A percentile compares a stretch with the other conserved stretches of the same genome.
phyloP scores from a whole-genome alignment of 2,329 filamentous ascomycete species.

The Fusarium nisikadoi region DNA sequence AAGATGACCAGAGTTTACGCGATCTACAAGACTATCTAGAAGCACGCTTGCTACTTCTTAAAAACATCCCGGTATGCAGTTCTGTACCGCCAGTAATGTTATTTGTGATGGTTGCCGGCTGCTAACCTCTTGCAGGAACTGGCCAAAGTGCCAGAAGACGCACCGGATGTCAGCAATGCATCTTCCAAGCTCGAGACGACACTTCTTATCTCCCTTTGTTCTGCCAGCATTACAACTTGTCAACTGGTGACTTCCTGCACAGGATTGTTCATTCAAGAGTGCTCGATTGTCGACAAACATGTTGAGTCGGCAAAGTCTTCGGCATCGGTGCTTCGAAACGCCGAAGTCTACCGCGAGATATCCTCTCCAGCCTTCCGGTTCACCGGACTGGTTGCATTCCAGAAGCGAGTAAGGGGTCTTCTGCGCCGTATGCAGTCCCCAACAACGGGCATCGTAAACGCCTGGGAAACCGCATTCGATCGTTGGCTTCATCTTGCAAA shows the following conservation, averaged over 20 bases:
- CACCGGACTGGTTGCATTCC: slow-evolving; percentile 75
- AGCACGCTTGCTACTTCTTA: slow-evolving; percentile 64
- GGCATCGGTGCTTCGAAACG: slow-evolving; percentile 67
- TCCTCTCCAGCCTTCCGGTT: slow-evolving; percentile 72
- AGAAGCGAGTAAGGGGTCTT: slow-evolving; percentile 71
- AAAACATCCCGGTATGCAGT: slow-evolving; percentile 59
- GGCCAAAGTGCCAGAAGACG: slow-evolving; percentile 63
- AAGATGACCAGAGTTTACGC: slow-evolving; percentile 56
- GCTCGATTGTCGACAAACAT: slow-evolving; percentile 62
- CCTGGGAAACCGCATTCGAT: slow-evolving; percentile 74
- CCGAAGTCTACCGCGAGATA: slow-evolving; percentile 69
- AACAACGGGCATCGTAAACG: slow-evolving; percentile 72
- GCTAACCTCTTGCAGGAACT: slow-evolving; percentile 59
- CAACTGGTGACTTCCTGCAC: slow-evolving; percentile 72
- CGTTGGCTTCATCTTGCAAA: slow-evolving; percentile 73
- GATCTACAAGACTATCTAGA: slow-evolving; percentile 67
- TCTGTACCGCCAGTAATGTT: neutral
- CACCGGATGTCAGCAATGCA: slow-evolving; percentile 63
- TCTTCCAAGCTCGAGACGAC: slow-evolving; percentile 69
- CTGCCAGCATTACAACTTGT: slow-evolving; percentile 72
- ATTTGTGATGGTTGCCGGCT: neutral
- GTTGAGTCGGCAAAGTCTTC: slow-evolving; percentile 62
- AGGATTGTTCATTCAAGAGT: slow-evolving; percentile 70
- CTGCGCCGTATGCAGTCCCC: slow-evolving; percentile 70
- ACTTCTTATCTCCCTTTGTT: slow-evolving; percentile 72